A percentile compares a stretch with the other conserved stretches of the same genome.
These are phyloP conservation scores for Globisporangium parvum DNA, from an alignment of 352 stramenopile species.

Conservation along the genomic window DNA sequence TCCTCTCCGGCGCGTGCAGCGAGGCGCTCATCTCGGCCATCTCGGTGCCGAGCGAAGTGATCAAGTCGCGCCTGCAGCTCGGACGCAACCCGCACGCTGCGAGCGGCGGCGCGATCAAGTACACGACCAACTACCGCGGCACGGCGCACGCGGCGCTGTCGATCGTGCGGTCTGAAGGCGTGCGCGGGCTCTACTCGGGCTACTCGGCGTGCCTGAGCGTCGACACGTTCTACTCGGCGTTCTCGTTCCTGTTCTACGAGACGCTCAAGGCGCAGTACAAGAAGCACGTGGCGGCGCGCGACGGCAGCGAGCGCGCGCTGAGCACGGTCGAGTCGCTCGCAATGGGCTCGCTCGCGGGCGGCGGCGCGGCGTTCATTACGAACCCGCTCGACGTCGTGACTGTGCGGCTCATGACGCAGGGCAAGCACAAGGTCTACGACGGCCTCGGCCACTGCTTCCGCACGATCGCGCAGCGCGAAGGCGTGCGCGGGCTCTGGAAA, in stretches of 20 bases:
- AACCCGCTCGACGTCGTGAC: conserved; percentile 81
- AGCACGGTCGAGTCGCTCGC: conserved; percentile 48
- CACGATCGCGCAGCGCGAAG: conserved; percentile 50
- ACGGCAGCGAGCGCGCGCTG: conserved; percentile 30
- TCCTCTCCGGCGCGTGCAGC: conserved; percentile 57
- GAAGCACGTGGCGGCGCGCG: conserved; percentile 19
- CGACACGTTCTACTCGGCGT: conserved; percentile 76
- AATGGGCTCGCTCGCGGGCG: conserved; percentile 53
- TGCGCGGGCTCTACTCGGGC: conserved; percentile 59
- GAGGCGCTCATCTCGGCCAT: conserved; percentile 64
- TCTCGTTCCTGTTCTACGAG: conserved; percentile 85
- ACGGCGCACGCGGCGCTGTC: conserved; percentile 51
- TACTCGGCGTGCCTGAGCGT: conserved; percentile 77
- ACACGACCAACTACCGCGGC: conserved; percentile 68
- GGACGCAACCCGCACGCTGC: conserved; percentile 64
- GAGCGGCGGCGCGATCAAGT: conserved; percentile 56
- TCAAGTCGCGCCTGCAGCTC: conserved; percentile 75
- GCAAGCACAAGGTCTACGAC: conserved; percentile 55
- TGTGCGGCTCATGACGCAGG: conserved; percentile 80
- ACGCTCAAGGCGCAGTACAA: conserved; percentile 52
- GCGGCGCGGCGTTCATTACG: conserved; percentile 59
- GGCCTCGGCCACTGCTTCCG: conserved; percentile 56
- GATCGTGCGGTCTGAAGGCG: conserved; percentile 59
- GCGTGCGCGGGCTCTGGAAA: conserved; percentile 57
- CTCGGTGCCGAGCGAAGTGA: conserved; percentile 73